A percentile compares a stretch with the other conserved stretches of the same genome.
phyloP scores from a whole-genome alignment of 2,329 filamentous ascomycete genomes.

The Verticillium nubilum region DNA sequence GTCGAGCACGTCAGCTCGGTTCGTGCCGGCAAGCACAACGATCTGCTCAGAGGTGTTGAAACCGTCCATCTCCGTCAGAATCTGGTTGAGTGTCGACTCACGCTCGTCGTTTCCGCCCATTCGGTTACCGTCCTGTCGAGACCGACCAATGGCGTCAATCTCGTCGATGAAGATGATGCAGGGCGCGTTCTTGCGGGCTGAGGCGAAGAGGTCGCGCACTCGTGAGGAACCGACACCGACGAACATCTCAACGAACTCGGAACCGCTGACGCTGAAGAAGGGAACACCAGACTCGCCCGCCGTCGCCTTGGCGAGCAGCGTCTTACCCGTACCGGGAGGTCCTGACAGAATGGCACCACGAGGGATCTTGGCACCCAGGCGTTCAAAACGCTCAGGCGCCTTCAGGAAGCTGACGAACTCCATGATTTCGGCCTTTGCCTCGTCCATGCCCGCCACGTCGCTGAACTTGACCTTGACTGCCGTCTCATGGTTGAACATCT shows the following conservation, averaged over 20 bases:
- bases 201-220: conserved; percentile 90
- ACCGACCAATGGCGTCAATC: conserved; percentile 95
- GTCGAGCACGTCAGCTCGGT: conserved; percentile 89
- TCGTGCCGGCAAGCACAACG: conserved; percentile 93
- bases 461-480: conserved; percentile 95
- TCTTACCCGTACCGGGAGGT: conserved; percentile 98
- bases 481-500: conserved; percentile 95
- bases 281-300: conserved; percentile 95
- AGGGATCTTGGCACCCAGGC: conserved; percentile 94
- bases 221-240: conserved; percentile 95
- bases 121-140: conserved; percentile 69
- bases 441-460: conserved; percentile 96
- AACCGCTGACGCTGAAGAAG: conserved; percentile 97
- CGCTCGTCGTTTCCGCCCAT: conserved; percentile 89
- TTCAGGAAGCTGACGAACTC: conserved; percentile 98
- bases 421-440: conserved; percentile 98
- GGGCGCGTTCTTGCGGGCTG: conserved; percentile 89
- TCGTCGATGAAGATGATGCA: conserved; percentile 99
- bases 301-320: conserved; percentile 91
- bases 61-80: conserved; percentile 97
- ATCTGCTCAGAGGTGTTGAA: conserved; percentile 97
- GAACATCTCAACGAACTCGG: conserved; percentile 99
- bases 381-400: conserved; percentile 86
- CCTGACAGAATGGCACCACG: conserved; percentile 94
- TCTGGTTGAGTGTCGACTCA: conserved; percentile 95